Evolutionary conservation across 768 basidiomycete species (phyloP).

Genomic region (Rhodotorula toruloides): DNA sequence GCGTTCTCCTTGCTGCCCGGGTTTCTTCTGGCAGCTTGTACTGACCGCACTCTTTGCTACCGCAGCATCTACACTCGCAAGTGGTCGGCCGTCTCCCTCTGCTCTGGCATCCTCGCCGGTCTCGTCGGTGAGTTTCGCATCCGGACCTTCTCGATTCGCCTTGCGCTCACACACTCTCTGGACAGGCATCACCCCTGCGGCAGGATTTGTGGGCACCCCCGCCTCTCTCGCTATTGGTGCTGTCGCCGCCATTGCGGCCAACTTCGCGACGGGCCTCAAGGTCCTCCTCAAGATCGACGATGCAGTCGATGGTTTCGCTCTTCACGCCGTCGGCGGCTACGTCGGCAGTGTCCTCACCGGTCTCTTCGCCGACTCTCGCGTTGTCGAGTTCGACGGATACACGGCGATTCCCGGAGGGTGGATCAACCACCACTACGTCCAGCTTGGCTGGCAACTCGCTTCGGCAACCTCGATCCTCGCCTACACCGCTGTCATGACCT

Average conservation of each 20-base stretch:
- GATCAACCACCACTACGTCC: slow-evolving; percentile 67
- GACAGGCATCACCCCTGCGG: slow-evolving; percentile 58
- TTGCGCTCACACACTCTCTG: background rate
- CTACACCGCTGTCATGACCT: slow-evolving; percentile 49
- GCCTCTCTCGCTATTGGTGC: slow-evolving; percentile 69
- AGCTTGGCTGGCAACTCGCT: slow-evolving; percentile 72
- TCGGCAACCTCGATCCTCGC: slow-evolving; percentile 58
- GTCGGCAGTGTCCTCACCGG: slow-evolving; percentile 59
- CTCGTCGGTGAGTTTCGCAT: slow-evolving; percentile 45
- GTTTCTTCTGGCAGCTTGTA: no score
- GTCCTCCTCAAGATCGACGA: slow-evolving; percentile 56
- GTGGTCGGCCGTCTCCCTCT: slow-evolving; percentile 86
- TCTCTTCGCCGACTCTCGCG: slow-evolving; percentile 63
- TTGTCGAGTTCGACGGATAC: slow-evolving; percentile 66
- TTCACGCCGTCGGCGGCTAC: slow-evolving; percentile 80
- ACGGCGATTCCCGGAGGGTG: slow-evolving; percentile 63
- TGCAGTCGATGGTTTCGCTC: slow-evolving; percentile 84
- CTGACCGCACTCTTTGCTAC: background rate
- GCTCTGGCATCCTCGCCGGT: slow-evolving; percentile 82
- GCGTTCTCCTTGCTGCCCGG: background rate
- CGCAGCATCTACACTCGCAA: slow-evolving; percentile 48
- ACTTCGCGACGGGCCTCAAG: slow-evolving; percentile 62
- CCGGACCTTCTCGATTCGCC: background rate
- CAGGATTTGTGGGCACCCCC: slow-evolving; percentile 74
- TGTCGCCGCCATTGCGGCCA: slow-evolving; percentile 65